Base-by-base conservation (phyloP, 176 grass and related monocot genomes). In the Hyparrhenia diplandra region DNA sequence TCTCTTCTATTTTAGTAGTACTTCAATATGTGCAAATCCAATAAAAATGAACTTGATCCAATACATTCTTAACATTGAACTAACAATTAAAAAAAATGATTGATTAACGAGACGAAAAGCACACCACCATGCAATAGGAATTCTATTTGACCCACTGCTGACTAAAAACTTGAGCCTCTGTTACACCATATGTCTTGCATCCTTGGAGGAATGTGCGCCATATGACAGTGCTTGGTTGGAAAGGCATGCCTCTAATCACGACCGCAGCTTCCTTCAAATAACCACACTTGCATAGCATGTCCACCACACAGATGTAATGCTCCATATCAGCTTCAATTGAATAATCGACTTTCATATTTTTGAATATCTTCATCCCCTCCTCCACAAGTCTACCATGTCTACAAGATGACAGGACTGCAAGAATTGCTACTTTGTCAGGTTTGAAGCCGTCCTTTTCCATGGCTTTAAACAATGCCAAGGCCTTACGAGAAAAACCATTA, bases 201-300 rank as follows among this genome's bases (percentile, higher is more conserved):
- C 90, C 90, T 88, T 91, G 80, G 71, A 98, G 90, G 36, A 91
- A 93, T 59, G 74, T 84, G 57, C 90, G 88, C 82, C 84, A 89
- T 79, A 93, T 84, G 60, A 75, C 75, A 64, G 67, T 81, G 89
- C 42, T 88, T 52, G 92, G 92, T 84, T 67, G 88, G 85, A 92
- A 94, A 69, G 71, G 85, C 86, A 92, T 92, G 73, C 73, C 72
- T 70, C 78, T 92, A 73, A 98, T 95, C 75, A 95, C 71, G 80
- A 17, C 21, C 5, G 82, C 86, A 42, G 90, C 90, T 78, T 94
- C 82, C 28, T 85, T 88, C 60, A 94, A 39, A 84, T 87, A 62
- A 69, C 90, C 92, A 79, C 76, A 69, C 31, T 87, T 92, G 65
- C 88, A 92, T 29, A 94, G 87, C 86, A 98, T 83, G 83, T 93